Evolutionary conservation across 2,329 filamentous ascomycete genomes (phyloP), one percentile per base, ranked within the genome.

Genomic region (Curvularia verruculosa): DNA sequence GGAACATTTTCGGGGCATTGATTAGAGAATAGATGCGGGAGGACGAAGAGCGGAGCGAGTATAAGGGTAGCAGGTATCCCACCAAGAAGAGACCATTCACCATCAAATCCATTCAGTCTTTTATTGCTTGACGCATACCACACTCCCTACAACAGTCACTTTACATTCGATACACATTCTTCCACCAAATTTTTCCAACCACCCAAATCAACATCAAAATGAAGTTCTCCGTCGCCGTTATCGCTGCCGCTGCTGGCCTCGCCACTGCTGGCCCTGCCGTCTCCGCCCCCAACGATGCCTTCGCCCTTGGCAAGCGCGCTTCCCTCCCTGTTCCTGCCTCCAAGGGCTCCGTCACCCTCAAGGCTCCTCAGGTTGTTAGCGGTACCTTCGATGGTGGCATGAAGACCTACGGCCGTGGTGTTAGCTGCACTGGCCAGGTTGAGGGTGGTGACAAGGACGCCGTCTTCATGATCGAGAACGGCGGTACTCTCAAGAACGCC

Each of bases 401-500:
- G 48, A 71, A 73, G 69, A 70, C 66, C 52, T 75, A 71, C 58
- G 72, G 69, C 63, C 72, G 72, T 61, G 72, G 72, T 54, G 63
- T 59, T 13, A 56, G 43, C 21, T 83, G 81, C 73, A 75, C 67
- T 19, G 77, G 71, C 18, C 78, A 82, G 52, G 66, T 65, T 9
- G 81, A 83, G 64, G 80, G 80, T 53, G 78, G 74, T 48, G 71
- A 79, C 54, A 58, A 71, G 0, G 81, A 82, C 49, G 80, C 83
- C 44, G 82, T 85, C 68, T 85, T 85, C 78, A 75, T 82, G 59
- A 74, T 85, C 50, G 75, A 80, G 68, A 74, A 79, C 49, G 83
- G 83, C 28, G 83, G 78, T 28, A 82, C 80, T 21, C 74, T 85
- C 40, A 80, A 78, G 67, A 85, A 85, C 68, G 82, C 79, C 71